Percentiles rank a stretch among this genome's conserved stretches.
These are phyloP conservation scores for Cardamine resedifolia DNA, from an alignment of 345 rosid genomes.

Conservation along the genomic window DNA sequence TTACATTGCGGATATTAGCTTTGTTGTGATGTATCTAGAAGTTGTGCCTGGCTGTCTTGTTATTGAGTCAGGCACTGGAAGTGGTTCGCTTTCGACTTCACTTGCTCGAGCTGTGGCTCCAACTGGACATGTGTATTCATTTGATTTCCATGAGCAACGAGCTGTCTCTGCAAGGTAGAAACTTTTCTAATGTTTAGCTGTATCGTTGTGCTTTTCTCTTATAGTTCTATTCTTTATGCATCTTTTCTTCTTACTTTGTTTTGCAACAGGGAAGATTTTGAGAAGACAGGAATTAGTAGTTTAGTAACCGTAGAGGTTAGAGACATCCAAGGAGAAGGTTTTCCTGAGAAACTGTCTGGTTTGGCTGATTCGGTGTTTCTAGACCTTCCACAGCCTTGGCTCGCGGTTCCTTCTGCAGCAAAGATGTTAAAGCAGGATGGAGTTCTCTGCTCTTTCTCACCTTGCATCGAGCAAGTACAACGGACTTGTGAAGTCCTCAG, in stretches of 20 bases:
- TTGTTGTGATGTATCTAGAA: conserved; percentile 77
- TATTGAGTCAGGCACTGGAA: conserved; percentile 93
- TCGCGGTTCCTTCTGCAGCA: conserved; percentile 69
- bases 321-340: conserved; percentile 91
- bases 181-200: neutral
- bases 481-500: conserved; percentile 76
- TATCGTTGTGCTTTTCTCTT: neutral
- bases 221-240: neutral
- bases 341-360: conserved; percentile 65
- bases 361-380: conserved; percentile 72
- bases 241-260: conserved; percentile 11
- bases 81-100: conserved; percentile 88
- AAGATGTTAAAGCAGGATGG: conserved; percentile 89
- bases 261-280: conserved; percentile 73
- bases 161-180: conserved; percentile 85
- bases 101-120: conserved; percentile 92
- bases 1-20: conserved; percentile 86
- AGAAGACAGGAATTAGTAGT: conserved; percentile 66
- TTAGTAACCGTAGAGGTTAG: conserved; percentile 81
- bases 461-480: conserved; percentile 96
- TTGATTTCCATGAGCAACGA: conserved; percentile 93
- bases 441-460: conserved; percentile 84
- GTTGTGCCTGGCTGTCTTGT: conserved; percentile 88
- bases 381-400: conserved; percentile 91
- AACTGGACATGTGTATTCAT: conserved; percentile 83